These are phyloP conservation scores for Gonapodya prolifera DNA, from an alignment of 192 early-diverging fungal species.

Conservation along the genomic window DNA sequence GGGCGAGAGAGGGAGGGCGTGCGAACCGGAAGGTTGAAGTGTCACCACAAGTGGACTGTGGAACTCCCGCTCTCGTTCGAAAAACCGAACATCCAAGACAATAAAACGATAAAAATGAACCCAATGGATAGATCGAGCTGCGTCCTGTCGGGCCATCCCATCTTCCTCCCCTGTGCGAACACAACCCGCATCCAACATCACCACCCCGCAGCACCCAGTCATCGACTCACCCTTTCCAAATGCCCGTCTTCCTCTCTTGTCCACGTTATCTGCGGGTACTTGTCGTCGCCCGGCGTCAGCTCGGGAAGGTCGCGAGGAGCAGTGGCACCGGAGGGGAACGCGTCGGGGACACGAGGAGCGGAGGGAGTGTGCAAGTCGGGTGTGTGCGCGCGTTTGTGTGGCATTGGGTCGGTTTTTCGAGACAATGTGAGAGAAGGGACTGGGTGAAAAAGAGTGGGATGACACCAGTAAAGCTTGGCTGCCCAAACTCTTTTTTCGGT, in stretches of 20 bases:
- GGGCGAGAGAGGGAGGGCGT: too few relatives aligned
- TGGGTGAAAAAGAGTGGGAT: too few relatives aligned
- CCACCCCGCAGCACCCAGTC: neutral
- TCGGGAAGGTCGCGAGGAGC: neutral
- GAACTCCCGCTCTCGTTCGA: too few relatives aligned
- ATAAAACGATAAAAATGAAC: neutral
- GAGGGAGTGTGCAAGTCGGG: neutral
- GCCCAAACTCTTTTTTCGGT: too few relatives aligned
- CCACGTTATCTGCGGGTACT: neutral
- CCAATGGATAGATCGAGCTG: neutral
- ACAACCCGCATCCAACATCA: neutral
- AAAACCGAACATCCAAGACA: neutral
- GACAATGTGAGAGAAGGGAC: too few relatives aligned
- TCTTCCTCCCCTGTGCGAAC: too few relatives aligned
- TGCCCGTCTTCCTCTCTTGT: neutral
- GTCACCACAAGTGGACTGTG: neutral
- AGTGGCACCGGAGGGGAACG: neutral
- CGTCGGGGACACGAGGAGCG: neutral
- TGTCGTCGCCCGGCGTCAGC: neutral
- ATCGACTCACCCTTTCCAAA: neutral
- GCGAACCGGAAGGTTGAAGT: neutral
- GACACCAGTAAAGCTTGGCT: too few relatives aligned
- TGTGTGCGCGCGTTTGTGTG: too few relatives aligned
- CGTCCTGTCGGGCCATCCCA: neutral
- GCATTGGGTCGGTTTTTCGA: too few relatives aligned